Evolutionary conservation across 805 yeast species (phyloP).

Genomic region (Pichia pseudocactophila): DNA sequence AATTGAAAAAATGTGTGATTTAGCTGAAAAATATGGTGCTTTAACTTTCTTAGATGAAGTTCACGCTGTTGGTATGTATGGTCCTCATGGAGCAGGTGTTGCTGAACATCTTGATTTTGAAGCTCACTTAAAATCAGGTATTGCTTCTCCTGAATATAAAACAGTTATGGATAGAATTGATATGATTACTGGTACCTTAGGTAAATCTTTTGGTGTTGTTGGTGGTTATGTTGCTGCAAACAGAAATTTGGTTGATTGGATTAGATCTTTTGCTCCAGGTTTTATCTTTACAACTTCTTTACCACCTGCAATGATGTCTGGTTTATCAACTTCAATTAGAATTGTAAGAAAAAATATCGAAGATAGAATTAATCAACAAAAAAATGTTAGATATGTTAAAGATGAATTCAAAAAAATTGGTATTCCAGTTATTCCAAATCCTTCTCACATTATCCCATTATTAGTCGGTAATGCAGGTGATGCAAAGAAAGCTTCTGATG

Average conservation of each 20-base stretch:
- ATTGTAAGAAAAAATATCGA: constrained; percentile 68
- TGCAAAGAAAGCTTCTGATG: constrained; percentile 87
- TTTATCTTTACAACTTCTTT: constrained; percentile 93
- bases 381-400: constrained; percentile 79
- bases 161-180: constrained; percentile 86
- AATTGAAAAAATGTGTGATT: constrained; percentile 82
- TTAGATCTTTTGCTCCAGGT: constrained; percentile 94
- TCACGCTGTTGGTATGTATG: constrained; percentile 98
- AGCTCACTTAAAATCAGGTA: constrained; percentile 62
- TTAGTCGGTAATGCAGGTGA: constrained; percentile 89
- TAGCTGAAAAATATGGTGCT: constrained; percentile 97
- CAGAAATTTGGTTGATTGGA: constrained; percentile 79
- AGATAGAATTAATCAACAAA: constrained; percentile 79
- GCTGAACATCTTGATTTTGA: constrained; percentile 94
- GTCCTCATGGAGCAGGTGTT: constrained; percentile 99
- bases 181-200: constrained; percentile 94
- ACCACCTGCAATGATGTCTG: constrained; percentile 98
- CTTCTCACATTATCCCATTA: constrained; percentile 94
- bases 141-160: constrained; percentile 39
- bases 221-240: constrained; percentile 97
- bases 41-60: constrained; percentile 96
- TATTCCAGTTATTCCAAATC: constrained; percentile 94
- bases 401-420: constrained; percentile 56
- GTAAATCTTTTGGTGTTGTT: constrained; percentile 93
- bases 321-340: constrained; percentile 80